A percentile compares a stretch with the other conserved stretches of the same genome.
Conservation (phyloP, 1,284 basidiomycete genomes). For the Papiliotrema nemorosa region DNA sequence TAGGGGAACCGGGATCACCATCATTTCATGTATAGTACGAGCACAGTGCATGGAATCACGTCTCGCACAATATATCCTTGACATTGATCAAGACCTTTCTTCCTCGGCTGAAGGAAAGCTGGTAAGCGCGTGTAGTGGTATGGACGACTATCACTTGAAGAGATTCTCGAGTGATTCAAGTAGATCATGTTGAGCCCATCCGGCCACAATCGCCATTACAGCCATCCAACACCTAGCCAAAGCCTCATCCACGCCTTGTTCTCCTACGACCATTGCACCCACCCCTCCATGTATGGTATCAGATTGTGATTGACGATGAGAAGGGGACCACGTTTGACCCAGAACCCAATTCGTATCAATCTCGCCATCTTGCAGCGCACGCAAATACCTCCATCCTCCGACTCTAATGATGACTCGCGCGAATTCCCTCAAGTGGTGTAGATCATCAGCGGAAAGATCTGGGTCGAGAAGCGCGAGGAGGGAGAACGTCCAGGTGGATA, state of each 20-base stretch:
- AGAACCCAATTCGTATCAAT: conserved; percentile 9
- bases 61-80: no score
- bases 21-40: no score
- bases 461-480: conserved; percentile 71
- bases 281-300: no score
- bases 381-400: conserved; percentile 48
- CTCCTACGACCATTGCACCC: no score
- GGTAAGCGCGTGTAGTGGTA: no score
- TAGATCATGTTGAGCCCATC: conserved; percentile 84
- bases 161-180: conserved; percentile 67
- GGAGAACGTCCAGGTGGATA: conserved; percentile 79
- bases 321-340: background rate
- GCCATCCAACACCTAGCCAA: conserved; percentile 71
- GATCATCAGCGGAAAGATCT: conserved; percentile 70
- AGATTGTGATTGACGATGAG: no score
- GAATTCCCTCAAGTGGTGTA: conserved; percentile 70
- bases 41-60: no score
- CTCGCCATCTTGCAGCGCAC: conserved; percentile 21
- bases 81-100: no score
- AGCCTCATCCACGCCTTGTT: conserved; percentile 24
- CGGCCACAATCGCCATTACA: conserved; percentile 63
- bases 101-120: no score
- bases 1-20: no score
- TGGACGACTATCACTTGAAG: no score
- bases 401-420: conserved; percentile 67